Conservation (phyloP, 148 eudicot species). For the Suaeda aralocaspica region DNA sequence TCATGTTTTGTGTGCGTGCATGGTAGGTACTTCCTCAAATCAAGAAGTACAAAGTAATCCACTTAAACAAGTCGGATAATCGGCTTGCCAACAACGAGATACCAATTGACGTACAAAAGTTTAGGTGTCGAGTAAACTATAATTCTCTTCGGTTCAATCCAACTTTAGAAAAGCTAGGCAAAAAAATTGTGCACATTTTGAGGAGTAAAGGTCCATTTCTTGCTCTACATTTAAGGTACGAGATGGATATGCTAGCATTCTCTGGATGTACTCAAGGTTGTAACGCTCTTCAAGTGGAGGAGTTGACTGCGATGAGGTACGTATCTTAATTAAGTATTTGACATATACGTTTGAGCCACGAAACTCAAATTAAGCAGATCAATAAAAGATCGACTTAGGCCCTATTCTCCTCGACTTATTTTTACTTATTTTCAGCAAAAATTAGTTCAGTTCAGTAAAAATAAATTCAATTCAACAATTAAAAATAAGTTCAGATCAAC, state of each 20-base stretch:
- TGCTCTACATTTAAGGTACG: conserved; percentile 42
- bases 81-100: conserved; percentile 45
- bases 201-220: conserved; percentile 34
- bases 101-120: conserved; percentile 36
- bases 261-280: conserved; percentile 46
- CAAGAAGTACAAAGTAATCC: conserved; percentile 29
- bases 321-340: too few relatives aligned
- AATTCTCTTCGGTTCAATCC: conserved; percentile 28
- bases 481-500: too few relatives aligned
- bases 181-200: conserved; percentile 27
- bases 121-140: conserved; percentile 36
- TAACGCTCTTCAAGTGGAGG: conserved; percentile 26
- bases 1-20: too few relatives aligned
- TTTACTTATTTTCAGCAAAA: too few relatives aligned
- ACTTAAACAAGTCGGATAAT: conserved; percentile 35
- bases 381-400: too few relatives aligned
- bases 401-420: too few relatives aligned
- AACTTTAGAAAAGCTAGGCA: conserved; percentile 33
- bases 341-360: too few relatives aligned
- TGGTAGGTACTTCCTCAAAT: conserved; percentile 39
- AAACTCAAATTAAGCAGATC: too few relatives aligned
- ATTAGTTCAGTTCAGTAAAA: too few relatives aligned
- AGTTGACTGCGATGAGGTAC: conserved; percentile 43
- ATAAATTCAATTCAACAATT: too few relatives aligned
- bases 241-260: conserved; percentile 56